These are phyloP conservation scores for Xylaria sp. DNA, from an alignment of 2,329 filamentous ascomycete genomes.

Conservation along the genomic window DNA sequence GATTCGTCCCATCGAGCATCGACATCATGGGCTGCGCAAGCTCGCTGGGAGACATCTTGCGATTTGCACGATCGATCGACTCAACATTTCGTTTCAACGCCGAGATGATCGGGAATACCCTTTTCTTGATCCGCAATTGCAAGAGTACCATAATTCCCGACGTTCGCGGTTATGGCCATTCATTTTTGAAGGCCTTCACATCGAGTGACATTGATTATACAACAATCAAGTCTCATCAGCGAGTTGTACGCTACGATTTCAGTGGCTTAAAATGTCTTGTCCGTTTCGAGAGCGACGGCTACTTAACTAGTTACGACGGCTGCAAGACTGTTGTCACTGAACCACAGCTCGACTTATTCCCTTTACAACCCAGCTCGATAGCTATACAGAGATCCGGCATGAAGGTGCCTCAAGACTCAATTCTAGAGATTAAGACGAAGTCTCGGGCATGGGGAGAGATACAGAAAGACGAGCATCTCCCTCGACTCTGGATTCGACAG, in stretches of 20 bases:
- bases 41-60: constrained; percentile 43
- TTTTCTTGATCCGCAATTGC: constrained; percentile 42
- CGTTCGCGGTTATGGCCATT: constrained; percentile 42
- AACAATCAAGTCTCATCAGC: constrained; percentile 42
- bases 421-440: constrained; percentile 43
- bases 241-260: constrained; percentile 43
- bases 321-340: neutral
- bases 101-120: constrained; percentile 43
- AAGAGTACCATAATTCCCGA: constrained; percentile 40
- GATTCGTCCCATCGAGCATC: constrained; percentile 39
- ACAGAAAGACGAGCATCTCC: constrained; percentile 39
- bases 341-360: neutral
- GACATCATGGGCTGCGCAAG: constrained; percentile 44
- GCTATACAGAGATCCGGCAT: constrained; percentile 17
- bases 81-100: constrained; percentile 43
- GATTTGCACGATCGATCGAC: constrained; percentile 38
- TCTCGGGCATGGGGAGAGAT: constrained; percentile 28
- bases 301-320: constrained; percentile 18
- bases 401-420: constrained; percentile 36
- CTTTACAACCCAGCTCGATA: neutral
- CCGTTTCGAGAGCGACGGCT: constrained; percentile 43
- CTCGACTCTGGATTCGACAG: constrained; percentile 44
- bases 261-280: constrained; percentile 41
- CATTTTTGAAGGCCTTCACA: constrained; percentile 42
- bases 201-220: constrained; percentile 25